A percentile compares a stretch with the other conserved stretches of the same genome.
Evolutionary conservation across 2,329 filamentous ascomycete genomes (phyloP).

Genomic region (Seiridium cupressi): DNA sequence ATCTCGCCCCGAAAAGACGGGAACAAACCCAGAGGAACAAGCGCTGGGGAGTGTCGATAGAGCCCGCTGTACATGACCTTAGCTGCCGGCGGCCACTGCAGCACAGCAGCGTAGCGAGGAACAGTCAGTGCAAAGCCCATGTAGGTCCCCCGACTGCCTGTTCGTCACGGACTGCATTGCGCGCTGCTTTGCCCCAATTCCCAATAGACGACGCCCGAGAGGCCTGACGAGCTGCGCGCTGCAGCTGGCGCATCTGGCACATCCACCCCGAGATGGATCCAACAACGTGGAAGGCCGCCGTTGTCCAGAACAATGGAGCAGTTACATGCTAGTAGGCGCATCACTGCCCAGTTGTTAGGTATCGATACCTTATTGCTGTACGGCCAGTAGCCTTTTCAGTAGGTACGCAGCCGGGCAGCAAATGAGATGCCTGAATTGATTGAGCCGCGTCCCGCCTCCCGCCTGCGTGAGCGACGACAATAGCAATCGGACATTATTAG

Average conservation of each 20-base stretch:
- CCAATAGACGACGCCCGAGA: background rate
- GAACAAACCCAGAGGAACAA: background rate
- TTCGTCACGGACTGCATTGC: background rate
- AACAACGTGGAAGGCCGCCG: slow-evolving; percentile 9
- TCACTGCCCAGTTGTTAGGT: slow-evolving; percentile 13
- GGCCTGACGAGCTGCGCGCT: slow-evolving; percentile 4
- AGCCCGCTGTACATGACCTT: background rate
- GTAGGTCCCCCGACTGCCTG: background rate
- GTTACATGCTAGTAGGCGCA: slow-evolving; percentile 9
- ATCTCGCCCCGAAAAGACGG: background rate
- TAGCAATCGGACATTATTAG: too few species aligned
- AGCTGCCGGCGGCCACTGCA: slow-evolving; percentile 5
- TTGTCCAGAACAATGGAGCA: background rate
- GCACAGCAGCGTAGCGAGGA: background rate
- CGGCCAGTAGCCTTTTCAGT: background rate
- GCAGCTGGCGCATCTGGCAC: slow-evolving; percentile 7
- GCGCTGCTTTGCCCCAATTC: background rate
- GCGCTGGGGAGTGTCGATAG: slow-evolving; percentile 7
- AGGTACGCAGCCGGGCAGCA: background rate
- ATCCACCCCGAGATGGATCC: slow-evolving; percentile 9
- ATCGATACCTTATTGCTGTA: slow-evolving; percentile 4
- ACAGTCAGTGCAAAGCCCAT: background rate
- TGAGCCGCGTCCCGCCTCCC: slow-evolving; percentile 2
- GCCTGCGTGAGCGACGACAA: too few species aligned
- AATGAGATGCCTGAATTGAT: background rate